Evolutionary conservation across 2,329 filamentous ascomycete species (phyloP).

Genomic region (Monosporascus cannonballus): DNA sequence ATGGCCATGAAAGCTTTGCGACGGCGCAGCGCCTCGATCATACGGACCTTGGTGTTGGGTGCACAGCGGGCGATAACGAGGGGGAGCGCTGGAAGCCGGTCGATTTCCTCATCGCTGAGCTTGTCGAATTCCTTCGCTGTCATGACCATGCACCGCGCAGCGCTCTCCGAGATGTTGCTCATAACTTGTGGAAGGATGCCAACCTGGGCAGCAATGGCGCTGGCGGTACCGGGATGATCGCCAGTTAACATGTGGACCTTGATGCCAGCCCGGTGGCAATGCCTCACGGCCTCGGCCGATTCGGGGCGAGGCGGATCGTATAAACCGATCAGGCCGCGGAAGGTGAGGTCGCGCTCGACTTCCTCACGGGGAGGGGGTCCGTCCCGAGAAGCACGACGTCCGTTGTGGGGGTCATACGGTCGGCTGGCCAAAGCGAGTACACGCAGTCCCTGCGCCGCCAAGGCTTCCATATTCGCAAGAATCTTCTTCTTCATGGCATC

Average conservation of each 20-base stretch:
- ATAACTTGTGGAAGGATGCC: slow-evolving; percentile 55
- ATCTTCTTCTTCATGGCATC: slow-evolving; percentile 45
- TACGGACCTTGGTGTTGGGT: slow-evolving; percentile 60
- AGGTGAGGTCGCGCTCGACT: slow-evolving; percentile 55
- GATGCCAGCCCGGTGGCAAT: slow-evolving; percentile 49
- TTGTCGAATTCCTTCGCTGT: slow-evolving; percentile 54
- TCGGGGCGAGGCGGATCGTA: slow-evolving; percentile 61
- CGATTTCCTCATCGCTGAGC: slow-evolving; percentile 52
- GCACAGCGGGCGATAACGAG: slow-evolving; percentile 59
- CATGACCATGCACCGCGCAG: slow-evolving; percentile 45
- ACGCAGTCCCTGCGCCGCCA: slow-evolving; percentile 54
- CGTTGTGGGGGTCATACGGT: slow-evolving; percentile 19
- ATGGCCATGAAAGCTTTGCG: slow-evolving; percentile 54
- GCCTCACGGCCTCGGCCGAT: slow-evolving; percentile 45
- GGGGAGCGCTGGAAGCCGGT: slow-evolving; percentile 50
- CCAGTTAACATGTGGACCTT: slow-evolving; percentile 57
- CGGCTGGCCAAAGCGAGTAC: slow-evolving; percentile 58
- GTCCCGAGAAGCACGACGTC: slow-evolving; percentile 34
- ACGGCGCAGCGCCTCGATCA: slow-evolving; percentile 61
- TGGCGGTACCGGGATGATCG: slow-evolving; percentile 51
- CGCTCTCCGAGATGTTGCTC: slow-evolving; percentile 38
- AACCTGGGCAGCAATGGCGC: slow-evolving; percentile 51
- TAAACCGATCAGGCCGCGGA: slow-evolving; percentile 62
- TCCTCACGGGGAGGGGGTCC: slow-evolving; percentile 42
- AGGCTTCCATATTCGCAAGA: slow-evolving; percentile 54